Evolutionary conservation across 176 grass and related monocot species (phyloP), one percentile per base, ranked within the genome.

Genomic region (Otatea glauca): DNA sequence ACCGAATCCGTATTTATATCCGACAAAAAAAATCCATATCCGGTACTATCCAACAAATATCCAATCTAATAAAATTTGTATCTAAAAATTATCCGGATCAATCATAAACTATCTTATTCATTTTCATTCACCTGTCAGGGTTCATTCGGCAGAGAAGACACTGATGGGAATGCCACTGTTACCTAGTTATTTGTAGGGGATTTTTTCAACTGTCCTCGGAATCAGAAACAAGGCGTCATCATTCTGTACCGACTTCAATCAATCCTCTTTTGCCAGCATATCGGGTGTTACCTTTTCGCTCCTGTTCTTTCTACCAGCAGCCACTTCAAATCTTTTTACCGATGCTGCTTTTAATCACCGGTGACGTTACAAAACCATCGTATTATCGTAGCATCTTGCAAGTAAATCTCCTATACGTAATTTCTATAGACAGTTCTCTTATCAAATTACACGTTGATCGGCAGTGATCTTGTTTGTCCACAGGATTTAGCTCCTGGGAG

Each of bases 201-300:
- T 48, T 9, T 68, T 61, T 74, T 74, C 29, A 51, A 65, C 70
- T 39, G 37, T 17, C 79, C 50, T 21, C 13, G 67, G 51, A 82
- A 81, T 70, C 35, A 18, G 23, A 71, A 60, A 45, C 51, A 68
- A 0, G 16, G 51, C 50, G 48, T 10, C 54, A 80, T 80, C 78
- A 68, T 68, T 68, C 3, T 50, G 29, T 68, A 54, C 63, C 23
- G 63, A 9, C 63, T 49, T 67, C 77, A 67, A 79, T 79, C 61
- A 79, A 17, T 42, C 76, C 75, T 38, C 77, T 51, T 70, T 70
- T 79, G 48, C 79, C 49, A 81, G 48, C 65, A 47, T 72, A 21
- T 48, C 6, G 16, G 10, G 9, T 44, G 68, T 60, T 21, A 61
- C 80, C 9, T 18, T 82, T 60, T 25, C 34, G 10, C 67, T n/a